Percentiles rank a stretch among this genome's conserved stretches.
Conservation (phyloP, 2,329 filamentous ascomycete species). For the Cercospora sp. region DNA sequence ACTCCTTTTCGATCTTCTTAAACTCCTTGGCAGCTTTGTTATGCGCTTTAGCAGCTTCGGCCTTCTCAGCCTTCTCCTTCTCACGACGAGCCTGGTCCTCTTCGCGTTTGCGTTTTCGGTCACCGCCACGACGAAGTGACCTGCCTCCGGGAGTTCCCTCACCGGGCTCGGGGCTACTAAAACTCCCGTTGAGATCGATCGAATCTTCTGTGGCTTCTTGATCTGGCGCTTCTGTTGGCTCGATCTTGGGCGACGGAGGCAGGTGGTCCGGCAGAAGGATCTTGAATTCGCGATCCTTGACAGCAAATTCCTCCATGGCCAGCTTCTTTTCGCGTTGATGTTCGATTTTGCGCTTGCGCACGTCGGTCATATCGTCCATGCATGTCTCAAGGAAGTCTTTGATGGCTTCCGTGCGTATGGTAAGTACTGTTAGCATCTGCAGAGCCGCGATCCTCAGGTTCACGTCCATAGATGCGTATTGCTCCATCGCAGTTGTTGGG, state of each 20-base stretch:
- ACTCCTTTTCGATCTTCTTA: conserved; percentile 81
- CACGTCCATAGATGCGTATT: conserved; percentile 75
- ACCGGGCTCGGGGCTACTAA: conserved; percentile 57
- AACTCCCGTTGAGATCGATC: conserved; percentile 63
- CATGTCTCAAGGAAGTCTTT: conserved; percentile 89
- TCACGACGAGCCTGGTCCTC: conserved; percentile 66
- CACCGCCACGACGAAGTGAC: conserved; percentile 55
- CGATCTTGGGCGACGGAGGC: conserved; percentile 57
- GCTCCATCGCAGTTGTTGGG: conserved; percentile 67
- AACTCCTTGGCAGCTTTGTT: conserved; percentile 77
- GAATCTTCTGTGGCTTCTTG: conserved; percentile 35
- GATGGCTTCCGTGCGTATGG: conserved; percentile 80
- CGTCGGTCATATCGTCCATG: conserved; percentile 88
- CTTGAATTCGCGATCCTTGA: conserved; percentile 49
- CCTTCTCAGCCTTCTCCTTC: conserved; percentile 63
- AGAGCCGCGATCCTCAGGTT: conserved; percentile 79
- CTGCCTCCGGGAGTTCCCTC: conserved; percentile 67
- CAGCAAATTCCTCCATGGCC: conserved; percentile 56
- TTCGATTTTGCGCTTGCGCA: conserved; percentile 94
- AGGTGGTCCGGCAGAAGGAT: conserved; percentile 71
- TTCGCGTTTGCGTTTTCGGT: conserved; percentile 54
- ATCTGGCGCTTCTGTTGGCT: conserved; percentile 42
- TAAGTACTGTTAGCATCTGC: conserved; percentile 83
- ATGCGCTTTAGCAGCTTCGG: conserved; percentile 64
- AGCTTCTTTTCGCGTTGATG: conserved; percentile 74